Conservation (phyloP, 345 rosid species). For the Pseudoturritis turrita region DNA sequence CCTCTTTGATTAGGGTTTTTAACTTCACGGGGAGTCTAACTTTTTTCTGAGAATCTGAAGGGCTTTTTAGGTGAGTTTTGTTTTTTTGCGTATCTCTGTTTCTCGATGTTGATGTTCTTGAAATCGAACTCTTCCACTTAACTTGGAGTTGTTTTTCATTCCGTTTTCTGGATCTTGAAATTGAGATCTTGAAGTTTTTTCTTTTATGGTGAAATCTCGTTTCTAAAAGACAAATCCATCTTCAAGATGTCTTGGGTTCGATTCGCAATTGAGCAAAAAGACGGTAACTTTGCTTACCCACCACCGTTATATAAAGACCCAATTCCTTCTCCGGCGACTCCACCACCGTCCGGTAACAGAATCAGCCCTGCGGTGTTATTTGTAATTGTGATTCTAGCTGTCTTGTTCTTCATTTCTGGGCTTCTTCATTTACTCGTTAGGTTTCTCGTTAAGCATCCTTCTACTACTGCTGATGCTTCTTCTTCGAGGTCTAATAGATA, state of each 20-base stretch:
- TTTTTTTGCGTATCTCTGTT: conserved; percentile 11
- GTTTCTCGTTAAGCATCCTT: conserved; percentile 67
- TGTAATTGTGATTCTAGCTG: conserved; percentile 71
- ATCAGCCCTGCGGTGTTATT: conserved; percentile 84
- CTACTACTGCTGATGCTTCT: conserved; percentile 45
- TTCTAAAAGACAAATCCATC: background rate
- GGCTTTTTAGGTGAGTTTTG: conserved; percentile 25
- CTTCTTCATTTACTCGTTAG: conserved; percentile 81
- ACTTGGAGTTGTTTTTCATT: conserved; percentile 10
- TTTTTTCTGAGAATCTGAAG: background rate
- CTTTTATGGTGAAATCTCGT: background rate
- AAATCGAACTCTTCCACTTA: conserved; percentile 7
- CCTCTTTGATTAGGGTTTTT: conserved; percentile 25
- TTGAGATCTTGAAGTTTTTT: background rate
- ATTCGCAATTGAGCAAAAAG: conserved; percentile 47
- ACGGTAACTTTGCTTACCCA: conserved; percentile 48
- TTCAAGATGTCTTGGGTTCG: conserved; percentile 50
- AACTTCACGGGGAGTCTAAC: background rate
- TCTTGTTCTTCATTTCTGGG: conserved; percentile 75
- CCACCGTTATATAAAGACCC: conserved; percentile 52
- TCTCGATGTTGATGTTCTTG: conserved; percentile 24
- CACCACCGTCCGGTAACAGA: conserved; percentile 49
- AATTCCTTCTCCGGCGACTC: conserved; percentile 32
- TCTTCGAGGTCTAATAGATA: conserved; percentile 54
- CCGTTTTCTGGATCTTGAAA: conserved; percentile 9